Base-by-base conservation (phyloP, 371 early-diverging fungal species). In the Rhizopus arrhizus region DNA sequence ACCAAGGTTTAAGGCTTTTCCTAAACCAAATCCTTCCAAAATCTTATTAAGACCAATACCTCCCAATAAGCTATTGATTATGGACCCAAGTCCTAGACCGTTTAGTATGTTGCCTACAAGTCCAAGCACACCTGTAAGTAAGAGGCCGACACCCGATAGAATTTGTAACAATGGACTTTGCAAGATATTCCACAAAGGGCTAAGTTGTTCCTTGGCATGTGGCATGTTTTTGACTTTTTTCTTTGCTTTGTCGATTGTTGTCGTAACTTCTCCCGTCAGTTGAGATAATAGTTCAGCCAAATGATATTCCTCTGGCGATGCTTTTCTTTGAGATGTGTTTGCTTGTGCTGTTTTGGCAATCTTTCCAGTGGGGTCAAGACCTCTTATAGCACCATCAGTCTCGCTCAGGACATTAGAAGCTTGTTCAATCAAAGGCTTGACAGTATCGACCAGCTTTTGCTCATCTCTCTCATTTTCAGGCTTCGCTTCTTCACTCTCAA, bases 191-290 rank as follows among this genome's bases (percentile, higher is more conserved):
- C 69, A 66, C 4, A 72, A 46, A 13, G 72, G 72, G 35, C 59
- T 65, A n/a, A 72, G 61, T 12, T 55, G 58, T 46, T 63, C 61
- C 47, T 72, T 61, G 12, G 72, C 72, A 45, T 69, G 57, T 16
- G 72, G 72, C 69, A 72, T 69, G 48, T 53, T 59, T 36, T 61
- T 62, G 10, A 72, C 16, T 62, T 69, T 68, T 53, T 72, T 72
- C 58, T 69, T 72, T 22, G 72, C 69, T n/a, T 52, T 62, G 16
- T 72, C 72, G 43, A 72, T 72, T 3, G 72, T 69, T 3, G 59
- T 59, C 31, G 59, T 46, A 5, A 72, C 66, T 48, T 72, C 72
- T 6, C 71, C 71, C 35, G 71, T 50, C 15, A 71, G 58, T 43
- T 71, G 59, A n/a, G 68, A 41, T 41, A 71, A 52, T 5, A 67